A percentile compares a stretch with the other conserved stretches of the same genome.
phyloP scores from a whole-genome alignment of 352 stramenopile species.

The Phytophthora pinifolia region DNA sequence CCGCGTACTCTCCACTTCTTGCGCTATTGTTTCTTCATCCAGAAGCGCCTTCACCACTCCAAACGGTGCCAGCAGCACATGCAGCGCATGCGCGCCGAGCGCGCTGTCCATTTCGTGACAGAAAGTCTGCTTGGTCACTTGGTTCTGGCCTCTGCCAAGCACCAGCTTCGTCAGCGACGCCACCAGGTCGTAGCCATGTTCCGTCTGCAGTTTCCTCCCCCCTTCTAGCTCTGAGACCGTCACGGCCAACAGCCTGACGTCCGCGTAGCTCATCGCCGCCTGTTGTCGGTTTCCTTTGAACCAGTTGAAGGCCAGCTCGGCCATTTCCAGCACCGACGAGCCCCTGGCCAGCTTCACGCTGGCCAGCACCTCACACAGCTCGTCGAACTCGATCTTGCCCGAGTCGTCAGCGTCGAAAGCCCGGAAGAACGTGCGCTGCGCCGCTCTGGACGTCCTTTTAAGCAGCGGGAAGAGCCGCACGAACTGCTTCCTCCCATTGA shows the following conservation, averaged over 20 bases:
- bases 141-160: conserved; percentile 13
- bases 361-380: conserved; percentile 64
- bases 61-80: conserved; percentile 57
- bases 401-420: conserved; percentile 52
- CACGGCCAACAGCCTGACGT: conserved; percentile 40
- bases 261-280: conserved; percentile 28
- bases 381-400: conserved; percentile 54
- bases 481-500: conserved; percentile 47
- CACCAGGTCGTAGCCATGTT: conserved; percentile 25
- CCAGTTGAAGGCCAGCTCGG: conserved; percentile 62
- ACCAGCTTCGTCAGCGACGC: conserved; percentile 30
- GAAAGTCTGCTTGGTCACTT: conserved; percentile 23
- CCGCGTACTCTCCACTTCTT: conserved; percentile 28
- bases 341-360: conserved; percentile 29
- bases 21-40: conserved; percentile 42
- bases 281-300: conserved; percentile 40
- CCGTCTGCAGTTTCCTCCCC: conserved; percentile 18
- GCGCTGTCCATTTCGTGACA: conserved; percentile 26
- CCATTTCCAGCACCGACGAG: conserved; percentile 33
- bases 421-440: conserved; percentile 40
- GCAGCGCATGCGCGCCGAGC: conserved; percentile 37
- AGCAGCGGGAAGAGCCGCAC: conserved; percentile 61
- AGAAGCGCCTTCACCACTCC: conserved; percentile 49
- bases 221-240: conserved; percentile 27
- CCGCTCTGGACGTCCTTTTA: conserved; percentile 26